Evolutionary conservation across 192 early-diverging fungal genomes (phyloP), one percentile per base, ranked within the genome.

Genomic region (Linnemannia schmuckeri): DNA sequence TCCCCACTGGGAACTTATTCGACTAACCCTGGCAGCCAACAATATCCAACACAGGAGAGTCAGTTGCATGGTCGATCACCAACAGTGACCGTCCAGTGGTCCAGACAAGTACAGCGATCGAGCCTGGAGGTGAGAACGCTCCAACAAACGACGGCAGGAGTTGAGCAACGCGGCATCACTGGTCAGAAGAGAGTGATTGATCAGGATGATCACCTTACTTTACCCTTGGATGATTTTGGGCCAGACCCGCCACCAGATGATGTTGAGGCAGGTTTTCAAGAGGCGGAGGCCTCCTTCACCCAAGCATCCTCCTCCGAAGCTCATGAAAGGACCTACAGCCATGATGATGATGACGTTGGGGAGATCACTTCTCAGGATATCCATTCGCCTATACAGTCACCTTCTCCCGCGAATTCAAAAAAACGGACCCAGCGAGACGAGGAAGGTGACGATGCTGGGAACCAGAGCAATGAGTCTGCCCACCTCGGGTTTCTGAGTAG

Each of bases 401-500:
- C 74, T 9, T 30, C 75, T 9, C 7, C 37, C 10, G 47, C 18
- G 6, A 69, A n/a, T n/a, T 20, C 41, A 13, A 52, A 54, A 15
- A 57, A 70, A 49, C 72, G 55, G 30, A 42, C 0, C 17, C 69
- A 75, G 33, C 41, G 33, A 22, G 37, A 70, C 41, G 27, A 70
- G 33, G 22, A 49, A 8, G 17, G 35, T 35, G 24, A 20, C 30
- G 73, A 72, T 38, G 22, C 22, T 4, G 41, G 46, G 27, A 52
- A 4, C 49, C 49, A 5, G 49, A 15, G 30, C 24, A 73, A 13
- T 13, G 57, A 40, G 35, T 15, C 44, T 33, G 30, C 13, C 27
- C 61, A 33, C 9, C 9, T 6, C n/a, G 76, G 78, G 44, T 73
- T 68, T 38, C 55, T 77, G 24, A 78, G 61, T 47, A 83, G 82